A percentile compares a stretch with the other conserved stretches of the same genome.
Evolutionary conservation across 331 rosid genomes (phyloP).

Genomic region (Rosa hybrid): DNA sequence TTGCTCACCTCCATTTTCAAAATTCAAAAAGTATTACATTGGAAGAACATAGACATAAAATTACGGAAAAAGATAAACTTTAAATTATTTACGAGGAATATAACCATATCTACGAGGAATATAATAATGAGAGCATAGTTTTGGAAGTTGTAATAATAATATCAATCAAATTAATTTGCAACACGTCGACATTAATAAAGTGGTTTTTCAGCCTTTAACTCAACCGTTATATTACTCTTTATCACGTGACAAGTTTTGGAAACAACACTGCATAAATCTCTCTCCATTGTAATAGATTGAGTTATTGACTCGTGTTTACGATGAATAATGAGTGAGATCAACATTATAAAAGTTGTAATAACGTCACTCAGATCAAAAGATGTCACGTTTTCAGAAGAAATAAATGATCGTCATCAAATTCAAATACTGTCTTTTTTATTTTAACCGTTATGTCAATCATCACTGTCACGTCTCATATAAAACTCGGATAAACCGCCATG

Average conservation of each 20-base stretch:
- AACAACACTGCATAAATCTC: not conserved
- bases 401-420: not conserved
- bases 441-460: accelerated
- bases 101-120: no score
- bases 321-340: not conserved
- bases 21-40: no score
- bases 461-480: not conserved
- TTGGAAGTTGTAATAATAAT: no score
- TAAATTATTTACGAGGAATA: no score
- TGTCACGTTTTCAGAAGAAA: accelerated
- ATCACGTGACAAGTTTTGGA: not conserved
- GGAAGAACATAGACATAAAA: no score
- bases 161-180: no score
- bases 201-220: not conserved
- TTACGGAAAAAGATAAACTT: no score
- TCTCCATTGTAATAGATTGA: not conserved
- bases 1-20: no score
- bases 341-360: not conserved
- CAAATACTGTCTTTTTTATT: not conserved
- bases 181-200: not conserved
- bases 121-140: not conserved
- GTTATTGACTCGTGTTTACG: not conserved
- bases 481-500: not conserved
- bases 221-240: not conserved
- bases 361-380: not conserved